These are phyloP conservation scores for Fusarium lateritium DNA, from an alignment of 2,329 filamentous ascomycete genomes.

Conservation along the genomic window DNA sequence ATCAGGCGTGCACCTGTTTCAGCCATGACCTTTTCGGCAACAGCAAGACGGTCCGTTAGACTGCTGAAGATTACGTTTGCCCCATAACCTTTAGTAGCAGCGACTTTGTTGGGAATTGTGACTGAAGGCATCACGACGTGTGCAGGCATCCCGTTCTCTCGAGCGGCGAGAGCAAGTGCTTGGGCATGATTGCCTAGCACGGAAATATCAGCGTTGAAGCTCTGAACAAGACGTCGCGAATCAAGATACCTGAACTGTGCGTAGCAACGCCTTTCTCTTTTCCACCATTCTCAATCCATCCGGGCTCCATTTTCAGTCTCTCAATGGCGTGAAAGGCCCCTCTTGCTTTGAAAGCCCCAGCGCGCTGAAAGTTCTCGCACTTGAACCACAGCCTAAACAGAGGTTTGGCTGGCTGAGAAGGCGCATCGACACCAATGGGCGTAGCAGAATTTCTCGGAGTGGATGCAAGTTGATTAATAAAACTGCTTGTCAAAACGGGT, in stretches of 20 bases:
- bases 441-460: neutral
- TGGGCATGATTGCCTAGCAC: constrained; percentile 6
- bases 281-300: neutral
- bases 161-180: constrained; percentile 1
- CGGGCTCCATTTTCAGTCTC: neutral
- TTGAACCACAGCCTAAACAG: constrained; percentile 3
- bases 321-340: constrained; percentile 7
- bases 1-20: constrained; percentile 9
- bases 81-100: constrained; percentile 6
- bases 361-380: constrained; percentile 9
- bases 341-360: constrained; percentile 4
- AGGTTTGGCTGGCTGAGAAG: neutral
- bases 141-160: constrained; percentile 7
- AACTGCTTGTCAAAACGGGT: constrained; percentile 5
- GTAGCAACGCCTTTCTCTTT: constrained; percentile 3
- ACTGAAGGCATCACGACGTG: constrained; percentile 15
- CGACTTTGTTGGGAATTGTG: constrained; percentile 2
- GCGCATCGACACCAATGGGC: fast-evolving
- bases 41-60: constrained; percentile 1
- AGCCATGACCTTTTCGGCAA: neutral
- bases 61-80: constrained; percentile 8
- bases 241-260: constrained; percentile 5
- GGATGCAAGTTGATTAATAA: neutral
- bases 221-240: no score
- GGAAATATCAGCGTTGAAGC: neutral